phyloP scores from a whole-genome alignment of 1,284 basidiomycete species.

The Ceratobasidium papillatum region DNA sequence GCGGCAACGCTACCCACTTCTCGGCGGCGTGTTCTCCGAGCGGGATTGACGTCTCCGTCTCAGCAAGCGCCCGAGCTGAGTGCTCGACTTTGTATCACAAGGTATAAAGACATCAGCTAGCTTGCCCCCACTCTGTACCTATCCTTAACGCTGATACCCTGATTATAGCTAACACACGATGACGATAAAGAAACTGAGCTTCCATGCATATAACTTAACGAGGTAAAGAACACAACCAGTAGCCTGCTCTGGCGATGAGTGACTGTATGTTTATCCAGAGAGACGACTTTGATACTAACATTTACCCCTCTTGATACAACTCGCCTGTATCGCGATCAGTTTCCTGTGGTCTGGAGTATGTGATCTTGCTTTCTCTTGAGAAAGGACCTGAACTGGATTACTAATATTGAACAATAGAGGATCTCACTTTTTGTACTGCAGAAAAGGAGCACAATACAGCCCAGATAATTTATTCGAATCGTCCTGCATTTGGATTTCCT shows the following conservation, averaged over 20 bases:
- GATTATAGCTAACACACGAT: too few species aligned
- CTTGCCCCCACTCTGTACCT: too few species aligned
- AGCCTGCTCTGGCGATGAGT: too few species aligned
- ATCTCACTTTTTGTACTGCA: neutral
- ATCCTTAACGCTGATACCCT: too few species aligned
- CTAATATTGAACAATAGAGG: neutral
- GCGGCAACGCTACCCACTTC: too few species aligned
- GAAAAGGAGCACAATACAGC: neutral
- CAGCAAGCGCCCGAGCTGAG: too few species aligned
- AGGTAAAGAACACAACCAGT: neutral
- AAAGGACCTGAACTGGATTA: neutral
- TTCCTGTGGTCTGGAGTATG: conserved; percentile 27
- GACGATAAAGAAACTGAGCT: conserved; percentile 3
- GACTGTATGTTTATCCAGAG: too few species aligned
- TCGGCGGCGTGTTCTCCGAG: too few species aligned
- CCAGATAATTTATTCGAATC: neutral
- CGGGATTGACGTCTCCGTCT: too few species aligned
- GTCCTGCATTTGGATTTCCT: neutral
- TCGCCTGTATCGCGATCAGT: conserved; percentile 5
- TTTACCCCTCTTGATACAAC: neutral
- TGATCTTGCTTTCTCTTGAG: neutral
- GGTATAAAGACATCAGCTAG: too few species aligned
- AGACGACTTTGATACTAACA: conserved; percentile 5
- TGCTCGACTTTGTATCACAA: too few species aligned
- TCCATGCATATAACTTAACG: neutral